phyloP scores from a whole-genome alignment of 164 flowering plant species.

The Piper betle region DNA sequence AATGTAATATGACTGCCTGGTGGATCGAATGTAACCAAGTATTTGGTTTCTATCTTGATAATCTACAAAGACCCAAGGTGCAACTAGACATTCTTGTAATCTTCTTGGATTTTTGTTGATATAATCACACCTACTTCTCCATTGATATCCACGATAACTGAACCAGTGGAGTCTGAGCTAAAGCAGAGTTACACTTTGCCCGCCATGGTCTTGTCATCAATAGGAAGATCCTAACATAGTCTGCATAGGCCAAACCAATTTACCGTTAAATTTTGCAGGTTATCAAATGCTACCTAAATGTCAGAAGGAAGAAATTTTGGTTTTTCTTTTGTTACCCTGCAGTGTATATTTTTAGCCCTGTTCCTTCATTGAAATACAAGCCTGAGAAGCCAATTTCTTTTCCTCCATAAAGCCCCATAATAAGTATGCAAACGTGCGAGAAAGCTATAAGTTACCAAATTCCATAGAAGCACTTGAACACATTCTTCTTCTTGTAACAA shows the following conservation, averaged over 20 bases:
- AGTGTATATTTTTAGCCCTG: background rate
- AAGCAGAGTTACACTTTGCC: slow-evolving; percentile 20
- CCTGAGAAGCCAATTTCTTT: slow-evolving; percentile 5
- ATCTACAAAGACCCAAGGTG: slow-evolving; percentile 23
- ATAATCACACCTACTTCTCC: slow-evolving; percentile 8
- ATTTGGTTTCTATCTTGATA: slow-evolving; percentile 28
- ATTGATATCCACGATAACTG: slow-evolving; percentile 9
- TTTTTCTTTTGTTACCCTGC: background rate
- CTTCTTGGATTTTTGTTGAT: background rate
- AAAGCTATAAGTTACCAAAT: slow-evolving; percentile 2
- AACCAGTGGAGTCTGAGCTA: background rate
- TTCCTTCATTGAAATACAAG: slow-evolving; percentile 7
- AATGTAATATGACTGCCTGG: slow-evolving; percentile 10
- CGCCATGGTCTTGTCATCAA: slow-evolving; percentile 5
- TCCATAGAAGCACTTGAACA: background rate
- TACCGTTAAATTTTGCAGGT: no score
- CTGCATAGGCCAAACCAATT: background rate
- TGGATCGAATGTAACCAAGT: slow-evolving; percentile 22
- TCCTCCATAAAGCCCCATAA: slow-evolving; percentile 12
- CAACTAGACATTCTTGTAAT: background rate
- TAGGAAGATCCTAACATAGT: background rate
- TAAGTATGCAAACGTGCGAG: background rate
- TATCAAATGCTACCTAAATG: background rate
- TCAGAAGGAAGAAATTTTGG: background rate
- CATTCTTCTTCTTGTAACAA: background rate